Conservation (phyloP, 306 rosid genomes). For the Acacia confusa region DNA sequence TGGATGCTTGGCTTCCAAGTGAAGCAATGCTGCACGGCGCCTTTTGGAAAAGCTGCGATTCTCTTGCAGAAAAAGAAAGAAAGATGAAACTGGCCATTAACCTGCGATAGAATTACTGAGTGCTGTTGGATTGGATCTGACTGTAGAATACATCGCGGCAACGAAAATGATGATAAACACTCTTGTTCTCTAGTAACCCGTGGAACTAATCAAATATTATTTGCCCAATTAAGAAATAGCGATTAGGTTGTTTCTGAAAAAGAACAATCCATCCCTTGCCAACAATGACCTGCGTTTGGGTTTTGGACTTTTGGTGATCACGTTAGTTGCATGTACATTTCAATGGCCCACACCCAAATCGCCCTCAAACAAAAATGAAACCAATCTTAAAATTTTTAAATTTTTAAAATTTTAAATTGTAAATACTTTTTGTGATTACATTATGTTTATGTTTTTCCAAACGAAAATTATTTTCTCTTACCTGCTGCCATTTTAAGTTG, state of each 20-base stretch:
- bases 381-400: background rate
- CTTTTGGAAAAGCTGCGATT: constrained; percentile 14
- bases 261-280: no score
- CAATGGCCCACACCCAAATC: background rate
- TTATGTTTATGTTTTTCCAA: background rate
- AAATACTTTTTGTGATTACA: background rate
- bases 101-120: background rate
- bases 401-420: no score
- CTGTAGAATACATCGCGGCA: background rate
- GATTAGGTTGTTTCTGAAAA: no score
- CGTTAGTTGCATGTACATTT: no score
- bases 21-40: constrained; percentile 14
- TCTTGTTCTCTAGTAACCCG: background rate
- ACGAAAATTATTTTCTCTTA: background rate
- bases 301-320: no score
- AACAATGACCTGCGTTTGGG: no score
- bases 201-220: no score
- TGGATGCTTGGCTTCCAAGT: constrained; percentile 30
- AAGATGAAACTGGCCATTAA: background rate
- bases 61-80: background rate
- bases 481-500: background rate
- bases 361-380: background rate
- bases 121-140: background rate
- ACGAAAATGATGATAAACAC: background rate
- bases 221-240: no score